These are phyloP conservation scores for Cyclostephanos tholiformis DNA, from an alignment of 108 stramenopile species.

Conservation along the genomic window DNA sequence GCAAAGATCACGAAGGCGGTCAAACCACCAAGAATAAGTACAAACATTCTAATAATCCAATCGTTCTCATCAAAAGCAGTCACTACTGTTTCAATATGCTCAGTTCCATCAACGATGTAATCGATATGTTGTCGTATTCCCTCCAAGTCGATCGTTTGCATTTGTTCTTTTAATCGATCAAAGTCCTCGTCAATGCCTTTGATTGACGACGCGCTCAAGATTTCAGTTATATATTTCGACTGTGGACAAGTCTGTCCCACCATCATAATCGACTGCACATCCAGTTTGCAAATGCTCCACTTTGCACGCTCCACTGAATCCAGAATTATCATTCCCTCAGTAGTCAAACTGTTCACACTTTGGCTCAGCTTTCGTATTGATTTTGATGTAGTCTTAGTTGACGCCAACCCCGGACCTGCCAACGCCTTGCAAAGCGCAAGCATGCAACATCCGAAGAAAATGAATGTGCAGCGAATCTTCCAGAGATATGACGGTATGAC, in stretches of 20 bases:
- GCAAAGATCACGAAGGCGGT: conserved; percentile 38
- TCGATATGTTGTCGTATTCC: conserved; percentile 25
- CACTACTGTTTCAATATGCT: conserved; percentile 13
- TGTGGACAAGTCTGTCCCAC: conserved; percentile 34
- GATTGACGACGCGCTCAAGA: conserved; percentile 16
- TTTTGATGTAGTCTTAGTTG: conserved; percentile 2
- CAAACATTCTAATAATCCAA: conserved; percentile 45
- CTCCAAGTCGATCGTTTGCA: conserved; percentile 29
- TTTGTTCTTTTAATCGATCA: conserved; percentile 13
- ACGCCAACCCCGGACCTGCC: conserved; percentile 26
- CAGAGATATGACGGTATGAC: conserved; percentile 26
- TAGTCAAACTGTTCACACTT: conserved; percentile 27
- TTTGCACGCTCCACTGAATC: conserved; percentile 32
- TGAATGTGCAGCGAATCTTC: conserved; percentile 38
- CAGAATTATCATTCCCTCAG: conserved; percentile 41
- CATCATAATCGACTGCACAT: conserved; percentile 21
- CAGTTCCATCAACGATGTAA: conserved; percentile 22
- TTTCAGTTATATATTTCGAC: conserved; percentile 13
- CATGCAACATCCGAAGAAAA: conserved; percentile 27
- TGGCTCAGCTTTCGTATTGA: conserved; percentile 30
- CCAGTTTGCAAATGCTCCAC: conserved; percentile 24
- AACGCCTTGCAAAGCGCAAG: conserved; percentile 14
- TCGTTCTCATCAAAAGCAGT: conserved; percentile 33
- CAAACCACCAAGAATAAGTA: conserved; percentile 19
- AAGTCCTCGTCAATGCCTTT: conserved; percentile 16